Evolutionary conservation across 441 rosid species (phyloP), one percentile per base, ranked within the genome.

Genomic region (Eruca vesicaria): DNA sequence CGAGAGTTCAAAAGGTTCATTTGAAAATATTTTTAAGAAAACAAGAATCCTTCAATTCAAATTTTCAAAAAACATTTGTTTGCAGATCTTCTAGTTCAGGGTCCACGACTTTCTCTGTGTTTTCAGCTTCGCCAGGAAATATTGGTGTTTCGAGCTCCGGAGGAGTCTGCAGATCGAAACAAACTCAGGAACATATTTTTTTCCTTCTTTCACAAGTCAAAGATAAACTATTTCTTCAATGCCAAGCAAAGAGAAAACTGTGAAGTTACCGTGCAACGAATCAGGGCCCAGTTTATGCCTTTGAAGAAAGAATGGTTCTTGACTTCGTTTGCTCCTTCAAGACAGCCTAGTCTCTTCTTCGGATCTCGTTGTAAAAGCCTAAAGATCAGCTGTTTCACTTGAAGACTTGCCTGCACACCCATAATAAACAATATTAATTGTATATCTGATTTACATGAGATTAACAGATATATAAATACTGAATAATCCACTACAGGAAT

Each of bases 201-300:
- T 52, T 16, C 21, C 72, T 59, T 79, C 6, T 60, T 33, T 5
- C 11, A 0, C 75, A 70, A 75, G 60, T 38, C 56, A 79, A 68
- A 60, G 2, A 57, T 0, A 45, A 35, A 67, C 14, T 18, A 10
- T 19, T 66, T 33, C 55, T 64, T 61, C 3, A 21, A 9, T 50
- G 9, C 61, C 36, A 69, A 31, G 56, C 71, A 69, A 76, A 43
- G 65, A 63, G 45, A 63, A 41, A 8, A 7, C 56, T 38, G 6
- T 11, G 10, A 50, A 53, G 12, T 81, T 88, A 95, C 99, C 90
- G 77, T 82, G 91, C 90, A 86, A 14, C 99, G 97, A 69, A 95
- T 84, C 9, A 95, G 79, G 71, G 99, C 95, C 98, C 98, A 95
- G 28, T 90, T 93, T 73, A 90, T 63, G 29, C 91, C 95, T 36